These are phyloP conservation scores for Endocarpon pusillum DNA, from an alignment of 495 filamentous ascomycete genomes.

Conservation along the genomic window DNA sequence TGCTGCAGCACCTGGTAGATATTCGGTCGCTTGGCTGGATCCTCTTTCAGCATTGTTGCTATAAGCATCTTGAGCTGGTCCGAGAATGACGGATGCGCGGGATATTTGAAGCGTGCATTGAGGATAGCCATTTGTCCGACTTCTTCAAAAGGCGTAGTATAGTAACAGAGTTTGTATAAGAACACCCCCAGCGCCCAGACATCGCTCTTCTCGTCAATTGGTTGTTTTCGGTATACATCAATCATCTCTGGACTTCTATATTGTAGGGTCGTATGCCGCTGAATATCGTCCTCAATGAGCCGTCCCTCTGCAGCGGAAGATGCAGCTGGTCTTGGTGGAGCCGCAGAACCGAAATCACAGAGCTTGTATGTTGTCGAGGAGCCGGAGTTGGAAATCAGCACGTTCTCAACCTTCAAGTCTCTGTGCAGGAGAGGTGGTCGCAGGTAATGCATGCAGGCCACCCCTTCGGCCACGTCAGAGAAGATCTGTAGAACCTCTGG, in stretches of 20 bases:
- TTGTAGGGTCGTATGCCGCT: slow-evolving; percentile 91
- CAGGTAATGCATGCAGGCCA: slow-evolving; percentile 97
- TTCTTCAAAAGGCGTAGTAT: slow-evolving; percentile 96
- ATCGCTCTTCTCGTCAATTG: slow-evolving; percentile 97
- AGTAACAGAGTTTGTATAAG: slow-evolving; percentile 97
- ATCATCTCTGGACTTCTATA: slow-evolving; percentile 98
- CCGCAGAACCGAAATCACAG: slow-evolving; percentile 93
- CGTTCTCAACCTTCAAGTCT: slow-evolving; percentile 96
- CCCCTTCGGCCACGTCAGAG: slow-evolving; percentile 83
- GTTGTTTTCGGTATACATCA: slow-evolving; percentile 88
- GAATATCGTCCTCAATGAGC: slow-evolving; percentile 88
- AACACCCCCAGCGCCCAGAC: slow-evolving; percentile 95
- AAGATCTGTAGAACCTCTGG: slow-evolving; percentile 96
- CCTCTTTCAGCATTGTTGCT: slow-evolving; percentile 86
- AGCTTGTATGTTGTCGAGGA: slow-evolving; percentile 63
- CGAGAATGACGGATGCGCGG: slow-evolving; percentile 72
- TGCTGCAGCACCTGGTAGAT: slow-evolving; percentile 85
- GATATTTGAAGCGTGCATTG: slow-evolving; percentile 89
- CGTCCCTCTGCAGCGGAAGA: slow-evolving; percentile 73
- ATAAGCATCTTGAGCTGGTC: slow-evolving; percentile 76
- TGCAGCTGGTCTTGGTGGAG: slow-evolving; percentile 66
- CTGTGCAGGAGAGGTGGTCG: slow-evolving; percentile 86
- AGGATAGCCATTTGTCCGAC: slow-evolving; percentile 96
- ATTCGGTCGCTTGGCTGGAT: slow-evolving; percentile 66
- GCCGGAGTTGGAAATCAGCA: slow-evolving; percentile 58